Percentiles rank a stretch among this genome's conserved stretches.
These are phyloP conservation scores for Cyberlindnera misumaiensis DNA, from an alignment of 805 yeast species.

Conservation along the genomic window DNA sequence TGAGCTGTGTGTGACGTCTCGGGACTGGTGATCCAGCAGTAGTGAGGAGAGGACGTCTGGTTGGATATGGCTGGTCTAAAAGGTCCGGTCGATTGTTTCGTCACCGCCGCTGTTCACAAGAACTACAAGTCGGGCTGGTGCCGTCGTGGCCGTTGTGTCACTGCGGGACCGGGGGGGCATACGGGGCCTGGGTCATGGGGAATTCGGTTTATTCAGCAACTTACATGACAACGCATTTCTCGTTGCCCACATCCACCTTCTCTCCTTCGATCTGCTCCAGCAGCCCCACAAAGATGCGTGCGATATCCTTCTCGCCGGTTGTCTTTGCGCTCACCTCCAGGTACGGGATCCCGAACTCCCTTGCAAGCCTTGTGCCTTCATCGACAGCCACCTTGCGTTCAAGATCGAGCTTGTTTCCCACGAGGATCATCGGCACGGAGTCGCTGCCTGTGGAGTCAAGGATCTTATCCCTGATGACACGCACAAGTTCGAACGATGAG, in stretches of 20 bases:
- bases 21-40: too few species aligned
- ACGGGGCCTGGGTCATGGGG: too few species aligned
- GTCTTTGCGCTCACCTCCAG: constrained; percentile 81
- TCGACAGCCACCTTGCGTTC: constrained; percentile 54
- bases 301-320: constrained; percentile 70
- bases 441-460: constrained; percentile 61
- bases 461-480: constrained; percentile 75
- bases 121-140: too few species aligned
- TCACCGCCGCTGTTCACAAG: too few species aligned
- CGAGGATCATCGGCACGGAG: constrained; percentile 68
- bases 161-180: too few species aligned
- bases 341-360: constrained; percentile 58
- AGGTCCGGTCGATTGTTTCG: too few species aligned
- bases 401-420: constrained; percentile 73
- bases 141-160: too few species aligned
- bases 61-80: too few species aligned
- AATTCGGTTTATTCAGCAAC: too few species aligned
- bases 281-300: constrained; percentile 51
- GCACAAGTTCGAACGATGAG: constrained; percentile 70
- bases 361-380: constrained; percentile 59
- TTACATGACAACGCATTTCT: constrained; percentile 45
- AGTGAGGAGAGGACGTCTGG: too few species aligned
- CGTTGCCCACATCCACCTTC: constrained; percentile 42
- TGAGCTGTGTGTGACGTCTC: too few species aligned
- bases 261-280: constrained; percentile 55